Conservation (phyloP, 495 filamentous ascomycete genomes). For the Pseudevernia furfuracea region DNA sequence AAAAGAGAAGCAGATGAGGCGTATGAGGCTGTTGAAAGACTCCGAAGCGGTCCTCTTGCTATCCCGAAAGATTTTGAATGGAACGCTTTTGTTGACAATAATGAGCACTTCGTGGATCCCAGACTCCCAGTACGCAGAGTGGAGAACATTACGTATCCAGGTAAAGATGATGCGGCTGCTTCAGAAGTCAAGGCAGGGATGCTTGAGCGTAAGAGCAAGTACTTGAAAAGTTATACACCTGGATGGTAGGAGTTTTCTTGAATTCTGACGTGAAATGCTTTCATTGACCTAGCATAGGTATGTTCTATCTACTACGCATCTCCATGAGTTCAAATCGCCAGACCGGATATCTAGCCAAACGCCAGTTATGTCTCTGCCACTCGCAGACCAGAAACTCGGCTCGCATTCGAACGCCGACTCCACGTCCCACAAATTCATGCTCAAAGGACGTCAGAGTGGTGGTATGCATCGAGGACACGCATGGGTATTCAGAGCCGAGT, state of each 20-base stretch:
- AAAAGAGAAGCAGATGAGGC: constrained; percentile 81
- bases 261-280: neutral
- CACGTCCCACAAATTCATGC: constrained; percentile 94
- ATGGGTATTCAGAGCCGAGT: constrained; percentile 95
- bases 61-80: constrained; percentile 93
- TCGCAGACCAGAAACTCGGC: constrained; percentile 90
- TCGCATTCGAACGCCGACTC: constrained; percentile 79
- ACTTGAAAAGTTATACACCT: constrained; percentile 93
- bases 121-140: constrained; percentile 66
- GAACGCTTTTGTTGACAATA: constrained; percentile 71
- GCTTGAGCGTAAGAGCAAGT: constrained; percentile 96
- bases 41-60: constrained; percentile 73
- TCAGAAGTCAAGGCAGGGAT: constrained; percentile 82
- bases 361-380: constrained; percentile 91
- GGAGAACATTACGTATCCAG: constrained; percentile 88
- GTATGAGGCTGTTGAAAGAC: constrained; percentile 67
- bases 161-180: constrained; percentile 77
- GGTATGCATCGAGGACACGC: constrained; percentile 90
- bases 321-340: constrained; percentile 96
- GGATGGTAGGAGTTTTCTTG: constrained; percentile 64
- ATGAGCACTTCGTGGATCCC: constrained; percentile 84
- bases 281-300: constrained; percentile 57
- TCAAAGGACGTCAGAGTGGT: constrained; percentile 92
- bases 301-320: constrained; percentile 88
- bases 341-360: constrained; percentile 60